phyloP scores from a whole-genome alignment of 441 rosid genomes.

The Dalechampia spathulata region DNA sequence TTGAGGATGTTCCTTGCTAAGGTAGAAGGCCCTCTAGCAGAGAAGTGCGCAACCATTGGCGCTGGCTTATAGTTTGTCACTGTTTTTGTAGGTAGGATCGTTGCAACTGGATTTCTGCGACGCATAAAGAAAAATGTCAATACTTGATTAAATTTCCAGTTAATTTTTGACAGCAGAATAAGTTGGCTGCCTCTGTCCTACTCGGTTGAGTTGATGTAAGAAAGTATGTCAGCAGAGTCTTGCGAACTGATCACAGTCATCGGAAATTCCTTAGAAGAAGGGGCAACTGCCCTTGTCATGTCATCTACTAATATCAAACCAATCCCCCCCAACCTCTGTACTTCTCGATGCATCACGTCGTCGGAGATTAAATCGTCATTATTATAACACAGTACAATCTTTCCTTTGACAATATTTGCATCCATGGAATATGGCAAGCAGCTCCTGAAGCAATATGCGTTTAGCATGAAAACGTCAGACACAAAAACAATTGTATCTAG shows the following conservation, averaged over 20 bases:
- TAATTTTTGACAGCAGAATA: no score
- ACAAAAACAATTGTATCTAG: no score
- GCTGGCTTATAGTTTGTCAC: conserved; percentile 53
- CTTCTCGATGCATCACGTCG: conserved; percentile 23
- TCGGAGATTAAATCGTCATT: conserved; percentile 14
- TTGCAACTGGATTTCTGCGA: conserved; percentile 65
- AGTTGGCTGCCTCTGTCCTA: conserved; percentile 11
- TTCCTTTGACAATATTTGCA: conserved; percentile 37
- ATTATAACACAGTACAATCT: conserved; percentile 53
- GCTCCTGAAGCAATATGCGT: conserved; percentile 26
- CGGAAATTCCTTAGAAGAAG: conserved; percentile 40
- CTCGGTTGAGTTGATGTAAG: conserved; percentile 65
- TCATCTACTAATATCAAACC: conserved; percentile 53
- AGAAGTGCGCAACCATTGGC: conserved; percentile 56
- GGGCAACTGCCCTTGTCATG: conserved; percentile 32
- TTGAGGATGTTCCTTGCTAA: conserved; percentile 56
- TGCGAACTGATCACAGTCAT: conserved; percentile 39
- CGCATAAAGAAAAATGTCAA: background rate
- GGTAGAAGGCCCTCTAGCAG: conserved; percentile 68
- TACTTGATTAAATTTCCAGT: background rate
- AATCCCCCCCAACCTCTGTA: conserved; percentile 44
- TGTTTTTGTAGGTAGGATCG: conserved; percentile 42
- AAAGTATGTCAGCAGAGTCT: conserved; percentile 40
- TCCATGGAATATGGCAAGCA: conserved; percentile 46
- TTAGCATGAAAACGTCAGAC: background rate